phyloP scores from a whole-genome alignment of 176 grass and related monocot species.

The Juncus effusus region DNA sequence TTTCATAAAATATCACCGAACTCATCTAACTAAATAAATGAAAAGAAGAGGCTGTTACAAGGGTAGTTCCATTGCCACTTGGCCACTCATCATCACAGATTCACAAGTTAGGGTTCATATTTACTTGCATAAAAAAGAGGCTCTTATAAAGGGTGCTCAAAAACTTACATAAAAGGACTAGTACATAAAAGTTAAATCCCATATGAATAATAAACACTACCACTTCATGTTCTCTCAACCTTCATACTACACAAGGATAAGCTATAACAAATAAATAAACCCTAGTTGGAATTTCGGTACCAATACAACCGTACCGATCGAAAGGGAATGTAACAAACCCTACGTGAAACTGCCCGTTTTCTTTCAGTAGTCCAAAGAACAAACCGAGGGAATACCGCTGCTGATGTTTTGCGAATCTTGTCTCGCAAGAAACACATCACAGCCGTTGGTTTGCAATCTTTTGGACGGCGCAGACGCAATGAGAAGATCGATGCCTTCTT shows the following conservation, averaged over 20 bases:
- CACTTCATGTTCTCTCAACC: slow-evolving; percentile 10
- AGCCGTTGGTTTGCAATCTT: slow-evolving; percentile 36
- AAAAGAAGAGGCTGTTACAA: too few relatives aligned
- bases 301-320: neutral
- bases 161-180: neutral
- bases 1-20: too few relatives aligned
- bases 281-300: slow-evolving; percentile 7
- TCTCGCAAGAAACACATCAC: slow-evolving; percentile 40
- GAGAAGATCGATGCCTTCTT: slow-evolving; percentile 39
- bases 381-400: slow-evolving; percentile 43
- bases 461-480: slow-evolving; percentile 34
- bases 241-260: slow-evolving; percentile 27
- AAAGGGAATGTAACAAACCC: slow-evolving; percentile 3
- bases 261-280: neutral
- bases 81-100: too few relatives aligned
- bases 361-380: slow-evolving; percentile 61
- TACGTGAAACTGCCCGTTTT: neutral
- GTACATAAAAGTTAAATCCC: slow-evolving; percentile 18
- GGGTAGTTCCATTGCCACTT: too few relatives aligned
- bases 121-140: too few relatives aligned
- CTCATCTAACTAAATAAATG: too few relatives aligned
- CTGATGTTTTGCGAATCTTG: slow-evolving; percentile 54
- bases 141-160: too few relatives aligned
- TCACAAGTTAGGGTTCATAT: too few relatives aligned
- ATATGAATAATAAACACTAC: slow-evolving; percentile 17